Conservation (phyloP, 2,329 filamentous ascomycete species). For the Aspergillus sp. region DNA sequence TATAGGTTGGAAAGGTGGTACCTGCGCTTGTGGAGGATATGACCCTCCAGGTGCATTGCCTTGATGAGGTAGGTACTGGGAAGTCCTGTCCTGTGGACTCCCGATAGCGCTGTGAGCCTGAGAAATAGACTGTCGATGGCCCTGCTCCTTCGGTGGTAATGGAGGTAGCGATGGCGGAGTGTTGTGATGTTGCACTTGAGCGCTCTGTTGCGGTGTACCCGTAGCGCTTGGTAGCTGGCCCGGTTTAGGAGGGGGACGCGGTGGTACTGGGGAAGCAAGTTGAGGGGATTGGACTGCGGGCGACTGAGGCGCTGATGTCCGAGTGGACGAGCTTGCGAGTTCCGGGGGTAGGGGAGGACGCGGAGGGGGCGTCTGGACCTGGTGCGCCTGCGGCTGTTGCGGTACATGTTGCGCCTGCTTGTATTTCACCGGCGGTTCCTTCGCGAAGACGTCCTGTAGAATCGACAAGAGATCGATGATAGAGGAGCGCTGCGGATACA, state of each 20-base stretch:
- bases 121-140: constrained; percentile 16
- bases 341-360: constrained; percentile 72
- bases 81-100: constrained; percentile 12
- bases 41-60: constrained; percentile 21
- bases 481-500: constrained; percentile 67
- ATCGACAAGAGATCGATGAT: constrained; percentile 80
- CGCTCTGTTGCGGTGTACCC: constrained; percentile 14
- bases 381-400: constrained; percentile 29
- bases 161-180: constrained; percentile 39
- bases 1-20: constrained; percentile 4
- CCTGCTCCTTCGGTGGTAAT: constrained; percentile 36
- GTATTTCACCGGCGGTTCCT: constrained; percentile 87
- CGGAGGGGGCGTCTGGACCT: constrained; percentile 58
- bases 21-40: constrained; percentile 6
- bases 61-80: constrained; percentile 32
- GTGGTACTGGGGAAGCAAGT: constrained; percentile 24
- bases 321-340: constrained; percentile 44
- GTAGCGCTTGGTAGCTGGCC: constrained; percentile 22
- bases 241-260: constrained; percentile 40
- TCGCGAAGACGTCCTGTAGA: constrained; percentile 83
- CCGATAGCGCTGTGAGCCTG: constrained; percentile 12
- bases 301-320: constrained; percentile 31
- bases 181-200: constrained; percentile 26
- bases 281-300: constrained; percentile 13
- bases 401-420: constrained; percentile 52